phyloP scores from a whole-genome alignment of 805 yeast species.

The Ogataea populi-albae region DNA sequence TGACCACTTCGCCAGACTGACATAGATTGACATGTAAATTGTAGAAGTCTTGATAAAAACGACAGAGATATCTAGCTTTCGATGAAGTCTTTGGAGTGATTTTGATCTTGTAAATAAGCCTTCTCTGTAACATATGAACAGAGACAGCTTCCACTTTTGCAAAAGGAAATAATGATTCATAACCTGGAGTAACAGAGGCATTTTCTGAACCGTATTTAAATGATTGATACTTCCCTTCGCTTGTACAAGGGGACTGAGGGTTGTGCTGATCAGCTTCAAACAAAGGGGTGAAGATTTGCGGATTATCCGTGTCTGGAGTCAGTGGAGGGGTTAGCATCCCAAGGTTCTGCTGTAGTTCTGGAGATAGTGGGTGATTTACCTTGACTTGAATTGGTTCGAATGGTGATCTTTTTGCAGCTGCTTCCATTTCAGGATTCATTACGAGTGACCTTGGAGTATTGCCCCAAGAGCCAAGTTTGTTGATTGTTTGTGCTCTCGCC shows the following conservation, averaged over 20 bases:
- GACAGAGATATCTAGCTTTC: not conserved
- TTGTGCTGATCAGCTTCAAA: too few relatives aligned
- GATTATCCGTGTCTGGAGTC: conserved; percentile 1
- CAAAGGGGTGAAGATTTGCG: not conserved
- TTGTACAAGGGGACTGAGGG: too few relatives aligned
- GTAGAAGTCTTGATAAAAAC: conserved; percentile 1
- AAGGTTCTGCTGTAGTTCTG: too few relatives aligned
- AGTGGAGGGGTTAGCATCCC: conserved; percentile 1
- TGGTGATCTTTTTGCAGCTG: too few relatives aligned
- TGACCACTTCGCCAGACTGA: not conserved
- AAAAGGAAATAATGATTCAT: too few relatives aligned
- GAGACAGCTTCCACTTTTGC: not conserved
- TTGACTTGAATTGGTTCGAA: not conserved
- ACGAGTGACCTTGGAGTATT: not conserved
- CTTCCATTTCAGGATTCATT: not conserved
- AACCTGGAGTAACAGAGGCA: too few relatives aligned
- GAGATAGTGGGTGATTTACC: not conserved
- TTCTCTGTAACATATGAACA: not conserved
- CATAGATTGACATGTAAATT: not conserved
- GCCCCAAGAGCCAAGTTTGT: not conserved
- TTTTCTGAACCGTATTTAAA: too few relatives aligned
- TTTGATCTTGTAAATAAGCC: not conserved
- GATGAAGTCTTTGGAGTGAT: not conserved
- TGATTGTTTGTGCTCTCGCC: not conserved
- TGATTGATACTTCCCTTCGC: too few relatives aligned